Base-by-base conservation (phyloP, 2,329 filamentous ascomycete species). In the Geosmithia flava region DNA sequence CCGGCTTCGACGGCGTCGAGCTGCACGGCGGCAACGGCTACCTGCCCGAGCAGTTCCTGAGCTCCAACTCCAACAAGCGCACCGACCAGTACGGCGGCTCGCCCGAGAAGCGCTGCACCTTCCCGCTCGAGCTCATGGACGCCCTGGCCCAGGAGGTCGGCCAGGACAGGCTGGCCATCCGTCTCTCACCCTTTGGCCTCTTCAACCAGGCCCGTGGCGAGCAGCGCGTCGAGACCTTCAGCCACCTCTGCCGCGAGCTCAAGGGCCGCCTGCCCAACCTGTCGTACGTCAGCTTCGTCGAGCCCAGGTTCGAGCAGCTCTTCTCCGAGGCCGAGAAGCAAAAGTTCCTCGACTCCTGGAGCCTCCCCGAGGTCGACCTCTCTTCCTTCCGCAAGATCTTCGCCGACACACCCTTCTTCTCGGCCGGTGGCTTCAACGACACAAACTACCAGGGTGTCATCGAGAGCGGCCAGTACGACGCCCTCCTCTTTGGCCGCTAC, bases 241-340 rank as follows among this genome's bases (percentile, higher is more conserved):
- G 65, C 2, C 60, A 70, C 51, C 61, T 78, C 6, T 76, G 71
- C 51, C 60, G 62, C 41, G 62, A 70, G 50, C 54, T 78, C 51
- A 77, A 77, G 57, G 55, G 57, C 45, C 54, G 57, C 5, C 59
- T 65, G 10, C 70, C 69, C 0, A 53, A 58, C 3, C 56, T 78
- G n/a, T 69, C 69, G 2, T 79, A 78, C 51, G 69, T 78, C 16
- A 73, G 70, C 60, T 74, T 78, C 43, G 65, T 79, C 45, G 75
- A 78, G 58, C 74, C 74, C 52, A 65, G 70, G 16, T 77, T 67
- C 55, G 74, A 78, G 49, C 74, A 78, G 55, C 66, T 77, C 39
- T 68, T 71, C 52, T 70, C 64, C 29, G 58, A 64, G 15, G 56
- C 62, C 11, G 70, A 76, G 53, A 76, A 77, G 54, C 67, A 74